Evolutionary conservation across 805 yeast species (phyloP), one percentile per base, ranked within the genome.

Genomic region (Kregervanrija fluxuum): DNA sequence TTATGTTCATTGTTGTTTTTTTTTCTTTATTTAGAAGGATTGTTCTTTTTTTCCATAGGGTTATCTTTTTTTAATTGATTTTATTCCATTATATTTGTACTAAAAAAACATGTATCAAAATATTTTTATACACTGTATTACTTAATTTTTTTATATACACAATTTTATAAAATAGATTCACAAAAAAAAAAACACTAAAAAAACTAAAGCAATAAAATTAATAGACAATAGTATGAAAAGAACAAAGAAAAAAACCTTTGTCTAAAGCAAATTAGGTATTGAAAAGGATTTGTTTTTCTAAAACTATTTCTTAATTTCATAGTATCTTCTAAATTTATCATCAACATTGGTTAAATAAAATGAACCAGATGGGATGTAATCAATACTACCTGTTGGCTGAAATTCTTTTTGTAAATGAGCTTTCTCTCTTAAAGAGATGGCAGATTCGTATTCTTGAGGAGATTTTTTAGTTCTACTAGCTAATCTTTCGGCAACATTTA

Each of bases 301-400:
- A 22, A 6, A 22, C 28, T 71, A 82, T 59, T 77, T 73, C 68
- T 84, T 85, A 54, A 80, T 64, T 46, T 79, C 82, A 62, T 91
- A 91, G 46, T 62, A 61, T 73, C 99, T 85, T 73, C 87, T 87
- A 77, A 67, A 93, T 70, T 75, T 86, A 63, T 88, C 97, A 67
- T 91, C 93, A 59, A 93, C 73, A 53, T 79, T 77, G 47, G 79
- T 76, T 62, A 93, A 75, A 70, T 91, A 93, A 72, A 86, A 93
- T 42, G 88, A 75, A 44, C 96, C 97, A 22, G 70, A 51, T 47
- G 77, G 73, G 57, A 93, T 68, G 60, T 75, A 70, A 13, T 87
- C 96, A 54, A 79, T 72, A 37, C 82, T 70, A 40, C 98, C 98
- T 48, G 71, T 64, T 55, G 99, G 99, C 63, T 73, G 70, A 73